Evolutionary conservation across 148 eudicot species (phyloP), one percentile per base, ranked within the genome.

Genomic region (Camellia lanceoleosa): DNA sequence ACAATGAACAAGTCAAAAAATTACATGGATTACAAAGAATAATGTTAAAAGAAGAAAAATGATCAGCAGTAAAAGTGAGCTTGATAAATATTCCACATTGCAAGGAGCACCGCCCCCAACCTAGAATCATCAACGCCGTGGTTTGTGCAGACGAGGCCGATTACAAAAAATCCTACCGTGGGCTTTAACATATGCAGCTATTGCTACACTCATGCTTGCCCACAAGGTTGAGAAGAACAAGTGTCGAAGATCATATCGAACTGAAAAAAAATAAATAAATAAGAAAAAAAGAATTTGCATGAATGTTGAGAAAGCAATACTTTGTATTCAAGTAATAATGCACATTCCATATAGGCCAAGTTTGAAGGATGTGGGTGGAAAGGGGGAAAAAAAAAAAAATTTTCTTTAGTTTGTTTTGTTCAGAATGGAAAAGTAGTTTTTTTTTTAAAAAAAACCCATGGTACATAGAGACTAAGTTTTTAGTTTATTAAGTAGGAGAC

Each of bases 121-220:
- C 67, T 10, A 3, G 49, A 71, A 68, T 86, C 38, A 30, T 30
- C 86, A 89, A 77, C 79, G 59, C 43, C 92, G 86, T 38, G 96
- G 93, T 77, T 87, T 91, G 60, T 85, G 89, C 68, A 95, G 91
- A 68, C 92, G 93, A 67, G 98, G 98, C 14, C 94, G 92, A 74
- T 95, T 93, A 77, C 98, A 95, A 82, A 95, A 93, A n/a, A 88
- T 68, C 49, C 93, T 92, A 3, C 97, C 97, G 58, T 93, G 87
- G 83, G 93, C 89, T 86, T 80, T 87, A 66, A 95, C 92, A 71
- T 89, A 85, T 69, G 80, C 79, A 14, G 87, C 94, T 73, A 93
- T 86, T 19, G 80, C 91, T 52, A 91, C 47, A 78, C 92, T 93
- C 80, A 93, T 15, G 87, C 93, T 80, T 46, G 92, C 96, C 97